A percentile compares a stretch with the other conserved stretches of the same genome.
Evolutionary conservation across 768 basidiomycete species (phyloP).

Genomic region (Gyrodon lividus): DNA sequence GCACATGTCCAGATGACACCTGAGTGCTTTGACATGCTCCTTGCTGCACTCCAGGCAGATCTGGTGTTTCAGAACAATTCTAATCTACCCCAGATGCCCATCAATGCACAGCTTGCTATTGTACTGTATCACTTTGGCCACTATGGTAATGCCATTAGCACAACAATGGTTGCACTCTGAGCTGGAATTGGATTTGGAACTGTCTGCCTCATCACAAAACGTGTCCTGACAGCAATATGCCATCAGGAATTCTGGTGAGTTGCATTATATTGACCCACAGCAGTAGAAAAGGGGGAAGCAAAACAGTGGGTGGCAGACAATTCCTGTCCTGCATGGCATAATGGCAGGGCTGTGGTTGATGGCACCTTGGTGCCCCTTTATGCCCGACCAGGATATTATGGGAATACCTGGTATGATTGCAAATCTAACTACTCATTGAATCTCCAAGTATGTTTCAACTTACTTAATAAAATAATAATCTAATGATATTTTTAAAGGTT

Average conservation of each 20-base stretch:
- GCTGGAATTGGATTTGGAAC: conserved; percentile 37
- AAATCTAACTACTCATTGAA: conserved; percentile 32
- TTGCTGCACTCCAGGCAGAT: neutral
- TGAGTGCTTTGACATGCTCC: conserved; percentile 2
- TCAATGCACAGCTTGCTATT: conserved; percentile 31
- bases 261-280: conserved; percentile 29
- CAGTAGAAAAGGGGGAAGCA: conserved; percentile 9
- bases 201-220: conserved; percentile 24
- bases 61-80: conserved; percentile 6
- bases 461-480: neutral
- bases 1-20: conserved; percentile 4
- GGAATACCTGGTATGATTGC: conserved; percentile 35
- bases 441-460: conserved; percentile 15
- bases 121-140: conserved; percentile 25
- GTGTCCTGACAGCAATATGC: conserved; percentile 35
- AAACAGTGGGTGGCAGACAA: conserved; percentile 22
- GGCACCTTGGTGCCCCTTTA: conserved; percentile 30
- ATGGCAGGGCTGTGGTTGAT: conserved; percentile 23
- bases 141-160: conserved; percentile 37
- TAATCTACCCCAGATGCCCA: conserved; percentile 20
- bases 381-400: conserved; percentile 29
- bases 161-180: conserved; percentile 36
- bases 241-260: conserved; percentile 21
- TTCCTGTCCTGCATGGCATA: conserved; percentile 19
- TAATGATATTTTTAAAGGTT: too few relatives aligned